A percentile compares a stretch with the other conserved stretches of the same genome.
Conservation (phyloP, 1,284 basidiomycete species). For the Thelephora terrestris region DNA sequence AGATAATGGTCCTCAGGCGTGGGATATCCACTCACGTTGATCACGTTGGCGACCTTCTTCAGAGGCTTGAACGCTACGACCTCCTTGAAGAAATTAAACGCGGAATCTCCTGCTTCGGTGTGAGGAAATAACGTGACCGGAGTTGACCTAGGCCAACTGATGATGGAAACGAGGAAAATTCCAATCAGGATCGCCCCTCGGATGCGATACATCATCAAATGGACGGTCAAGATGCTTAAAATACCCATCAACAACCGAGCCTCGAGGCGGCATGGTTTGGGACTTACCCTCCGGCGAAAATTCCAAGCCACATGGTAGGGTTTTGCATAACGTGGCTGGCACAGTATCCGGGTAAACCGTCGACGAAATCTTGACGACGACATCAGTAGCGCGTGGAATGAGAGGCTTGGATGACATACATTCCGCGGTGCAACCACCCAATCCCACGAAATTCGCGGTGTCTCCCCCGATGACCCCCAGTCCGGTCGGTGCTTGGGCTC, state of each 20-base stretch:
- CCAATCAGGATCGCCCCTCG: slow-evolving; percentile 79
- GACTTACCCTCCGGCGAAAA: slow-evolving; percentile 73
- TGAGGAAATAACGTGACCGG: slow-evolving; percentile 86
- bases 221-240: slow-evolving; percentile 59
- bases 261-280: neutral
- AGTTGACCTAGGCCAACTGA: slow-evolving; percentile 81
- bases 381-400: neutral
- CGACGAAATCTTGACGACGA: slow-evolving; percentile 22
- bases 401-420: slow-evolving; percentile 24
- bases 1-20: too few species aligned
- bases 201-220: slow-evolving; percentile 80
- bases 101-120: slow-evolving; percentile 52
- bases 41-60: slow-evolving; percentile 46
- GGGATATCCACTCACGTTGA: slow-evolving; percentile 60
- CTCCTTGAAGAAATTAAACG: slow-evolving; percentile 83
- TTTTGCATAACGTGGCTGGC: slow-evolving; percentile 55
- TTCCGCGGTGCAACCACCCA: slow-evolving; percentile 54
- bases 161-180: slow-evolving; percentile 79
- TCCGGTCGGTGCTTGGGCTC: slow-evolving; percentile 49
- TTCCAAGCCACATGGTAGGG: slow-evolving; percentile 83
- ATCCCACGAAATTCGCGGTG: slow-evolving; percentile 60
- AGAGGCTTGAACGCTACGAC: slow-evolving; percentile 72
- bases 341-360: slow-evolving; percentile 50
- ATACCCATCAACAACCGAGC: neutral
- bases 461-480: slow-evolving; percentile 73